Conservation (phyloP, 176 grass and related monocot species). For the Miscanthus lutarioriparius region DNA sequence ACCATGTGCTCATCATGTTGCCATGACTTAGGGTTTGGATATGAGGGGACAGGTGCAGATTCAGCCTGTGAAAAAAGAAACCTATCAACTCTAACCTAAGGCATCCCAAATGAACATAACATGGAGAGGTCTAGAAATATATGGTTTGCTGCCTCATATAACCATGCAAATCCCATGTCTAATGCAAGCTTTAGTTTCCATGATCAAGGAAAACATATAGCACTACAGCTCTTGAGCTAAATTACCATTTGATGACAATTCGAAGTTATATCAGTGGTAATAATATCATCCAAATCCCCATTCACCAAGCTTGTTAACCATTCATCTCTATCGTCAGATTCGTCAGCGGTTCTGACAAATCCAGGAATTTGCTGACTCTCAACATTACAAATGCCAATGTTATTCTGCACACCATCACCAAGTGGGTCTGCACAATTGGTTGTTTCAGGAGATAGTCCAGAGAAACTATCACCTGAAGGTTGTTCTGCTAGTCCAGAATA, state of each 20-base stretch:
- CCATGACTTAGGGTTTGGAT: neutral
- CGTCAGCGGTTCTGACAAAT: neutral
- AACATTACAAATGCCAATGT: neutral
- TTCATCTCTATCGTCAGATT: neutral
- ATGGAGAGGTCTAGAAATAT: neutral
- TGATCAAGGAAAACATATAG: too few relatives aligned
- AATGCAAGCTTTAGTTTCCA: neutral
- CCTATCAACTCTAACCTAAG: neutral
- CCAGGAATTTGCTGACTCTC: neutral
- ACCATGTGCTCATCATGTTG: neutral
- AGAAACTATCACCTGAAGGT: neutral
- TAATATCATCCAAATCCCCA: neutral
- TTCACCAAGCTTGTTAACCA: neutral
- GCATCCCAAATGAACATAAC: neutral
- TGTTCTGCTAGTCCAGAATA: neutral
- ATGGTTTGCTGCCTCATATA: neutral
- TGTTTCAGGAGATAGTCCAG: neutral
- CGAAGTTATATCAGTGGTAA: neutral
- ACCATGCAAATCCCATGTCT: neutral
- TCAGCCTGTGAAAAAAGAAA: constrained; percentile 10
- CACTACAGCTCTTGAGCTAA: neutral
- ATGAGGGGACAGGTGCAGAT: neutral
- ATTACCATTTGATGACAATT: neutral
- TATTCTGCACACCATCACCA: neutral
- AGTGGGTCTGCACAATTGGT: neutral